Percentiles rank a stretch among this genome's conserved stretches.
phyloP scores from a whole-genome alignment of 192 early-diverging fungal species.

The Backusella westeae region DNA sequence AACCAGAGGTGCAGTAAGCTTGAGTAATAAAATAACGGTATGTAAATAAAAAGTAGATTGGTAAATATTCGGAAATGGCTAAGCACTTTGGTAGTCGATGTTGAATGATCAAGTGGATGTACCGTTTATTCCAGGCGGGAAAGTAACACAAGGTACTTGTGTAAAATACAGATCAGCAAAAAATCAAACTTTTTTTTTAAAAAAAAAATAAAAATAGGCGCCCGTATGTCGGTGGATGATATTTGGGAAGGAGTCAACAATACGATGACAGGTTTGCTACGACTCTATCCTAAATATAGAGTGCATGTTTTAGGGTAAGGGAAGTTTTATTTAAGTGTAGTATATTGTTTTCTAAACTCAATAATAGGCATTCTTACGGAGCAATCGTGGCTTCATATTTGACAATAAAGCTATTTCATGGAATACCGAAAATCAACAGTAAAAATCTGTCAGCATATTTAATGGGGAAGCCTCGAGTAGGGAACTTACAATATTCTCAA shows the following conservation, averaged over 20 bases:
- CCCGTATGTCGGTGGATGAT: neutral
- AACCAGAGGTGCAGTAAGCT: neutral
- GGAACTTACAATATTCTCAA: neutral
- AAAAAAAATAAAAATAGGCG: neutral
- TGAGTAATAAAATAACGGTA: constrained; percentile 4
- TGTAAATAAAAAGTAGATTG: neutral
- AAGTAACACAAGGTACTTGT: neutral
- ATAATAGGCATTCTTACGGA: neutral
- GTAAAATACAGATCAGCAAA: neutral
- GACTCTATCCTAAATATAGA: neutral
- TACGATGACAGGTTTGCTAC: neutral
- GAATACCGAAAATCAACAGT: neutral
- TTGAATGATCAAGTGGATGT: neutral
- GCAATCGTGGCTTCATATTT: neutral
- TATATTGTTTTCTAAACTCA: neutral
- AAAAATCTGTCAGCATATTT: neutral
- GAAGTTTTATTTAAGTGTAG: neutral
- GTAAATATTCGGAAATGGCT: neutral
- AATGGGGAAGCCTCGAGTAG: neutral
- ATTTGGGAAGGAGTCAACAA: neutral
- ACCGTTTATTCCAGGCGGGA: neutral
- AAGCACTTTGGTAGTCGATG: neutral
- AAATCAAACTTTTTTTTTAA: neutral
- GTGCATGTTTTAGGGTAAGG: neutral
- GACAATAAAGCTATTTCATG: neutral